phyloP scores from a whole-genome alignment of 768 basidiomycete genomes.

The Sarcodon aspratus region DNA sequence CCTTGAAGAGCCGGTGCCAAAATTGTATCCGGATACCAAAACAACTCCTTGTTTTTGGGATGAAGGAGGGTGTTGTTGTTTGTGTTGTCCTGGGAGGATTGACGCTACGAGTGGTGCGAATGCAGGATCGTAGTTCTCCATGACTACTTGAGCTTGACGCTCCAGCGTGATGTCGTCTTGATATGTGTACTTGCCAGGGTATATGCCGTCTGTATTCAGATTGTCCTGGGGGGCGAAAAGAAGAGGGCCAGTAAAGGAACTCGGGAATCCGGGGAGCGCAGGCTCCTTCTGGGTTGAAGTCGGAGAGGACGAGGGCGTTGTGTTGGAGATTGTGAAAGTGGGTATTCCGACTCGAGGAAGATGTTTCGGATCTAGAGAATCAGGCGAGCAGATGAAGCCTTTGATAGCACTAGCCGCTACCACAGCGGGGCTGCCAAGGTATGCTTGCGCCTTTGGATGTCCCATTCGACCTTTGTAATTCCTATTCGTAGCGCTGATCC shows the following conservation, averaged over 20 bases:
- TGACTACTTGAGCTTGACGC: conserved; percentile 89
- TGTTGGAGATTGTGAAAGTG: conserved; percentile 39
- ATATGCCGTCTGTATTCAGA: conserved; percentile 95
- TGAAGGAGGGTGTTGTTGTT: neutral
- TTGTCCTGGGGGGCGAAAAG: conserved; percentile 95
- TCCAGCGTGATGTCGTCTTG: conserved; percentile 97
- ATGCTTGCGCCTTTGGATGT: conserved; percentile 86
- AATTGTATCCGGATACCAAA: conserved; percentile 92
- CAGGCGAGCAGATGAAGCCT: conserved; percentile 83
- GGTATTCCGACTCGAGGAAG: conserved; percentile 44
- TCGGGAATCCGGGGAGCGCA: conserved; percentile 75
- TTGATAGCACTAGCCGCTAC: conserved; percentile 93
- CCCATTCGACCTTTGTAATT: conserved; percentile 99
- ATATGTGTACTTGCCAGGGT: conserved; percentile 98
- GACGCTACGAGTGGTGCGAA: conserved; percentile 67
- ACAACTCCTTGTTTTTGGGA: conserved; percentile 41
- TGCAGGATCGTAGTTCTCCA: conserved; percentile 96
- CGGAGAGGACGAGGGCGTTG: conserved; percentile 16
- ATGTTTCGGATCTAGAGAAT: conserved; percentile 40
- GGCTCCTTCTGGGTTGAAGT: conserved; percentile 36
- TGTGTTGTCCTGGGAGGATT: conserved; percentile 18
- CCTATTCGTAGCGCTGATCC: conserved; percentile 96
- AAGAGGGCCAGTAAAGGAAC: conserved; percentile 71
- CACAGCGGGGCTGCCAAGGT: conserved; percentile 92
- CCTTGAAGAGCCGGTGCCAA: conserved; percentile 95